Evolutionary conservation across 139 green algal species (phyloP), one percentile per base, ranked within the genome.

Genomic region (Picochlorum sp.): DNA sequence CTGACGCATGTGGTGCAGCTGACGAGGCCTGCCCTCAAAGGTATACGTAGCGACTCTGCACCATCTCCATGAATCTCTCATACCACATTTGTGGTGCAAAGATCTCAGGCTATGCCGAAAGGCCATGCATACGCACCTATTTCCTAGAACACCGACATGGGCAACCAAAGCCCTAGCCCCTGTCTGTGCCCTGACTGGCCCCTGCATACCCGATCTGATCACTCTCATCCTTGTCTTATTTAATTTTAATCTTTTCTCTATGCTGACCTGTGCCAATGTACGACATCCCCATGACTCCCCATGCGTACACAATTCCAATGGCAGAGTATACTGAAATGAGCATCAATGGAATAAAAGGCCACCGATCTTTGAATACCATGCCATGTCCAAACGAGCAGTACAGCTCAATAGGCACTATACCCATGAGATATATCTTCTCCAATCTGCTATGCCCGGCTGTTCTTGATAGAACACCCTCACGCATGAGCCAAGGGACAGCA

Each of bases 291-390:
- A 66, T 54, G 18, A n/a, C 5, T 24, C 6, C 45, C 82, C 80
- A 90, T n/a, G 69, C 66, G 45, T 41, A 71, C 14, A 62, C 58
- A 38, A 90, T 32, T 7, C 82, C 87, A 6, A 81, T 6, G 0
- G 81, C 74, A 74, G 85, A 90, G 72, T 89, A 90, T 37, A 86
- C 49, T 7, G 84, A 92, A 20, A 80, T 89, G 26, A 92, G 63
- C 74, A 96, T 82, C 49, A 97, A 80, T 4, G 90, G 92, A 45
- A 92, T 59, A 65, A 97, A 97, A 3, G 84, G 83, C 46, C 96
- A 68, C 1, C 30, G 54, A 6, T 61, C 41, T 47, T 84, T 57
- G 26, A 91, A 16, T 0, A 64, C 1, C 2, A 41, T n/a, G 7
- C 15, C 62, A 58, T 93, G 85, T 20, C 81, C 26, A 6, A 80